Conservation (phyloP, 2,329 filamentous ascomycete genomes). For the Arthrobotrys megalospora region DNA sequence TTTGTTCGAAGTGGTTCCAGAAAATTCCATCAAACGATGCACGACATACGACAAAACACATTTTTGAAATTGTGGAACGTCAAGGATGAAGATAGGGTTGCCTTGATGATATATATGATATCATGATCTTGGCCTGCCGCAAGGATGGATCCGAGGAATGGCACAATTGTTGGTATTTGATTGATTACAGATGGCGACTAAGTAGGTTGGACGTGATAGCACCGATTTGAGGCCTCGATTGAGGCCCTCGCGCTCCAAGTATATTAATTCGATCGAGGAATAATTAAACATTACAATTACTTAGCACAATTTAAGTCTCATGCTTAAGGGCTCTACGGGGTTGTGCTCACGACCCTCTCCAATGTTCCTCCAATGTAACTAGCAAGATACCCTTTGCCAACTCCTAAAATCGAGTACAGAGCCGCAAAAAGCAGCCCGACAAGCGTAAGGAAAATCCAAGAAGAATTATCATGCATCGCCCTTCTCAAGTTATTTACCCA, state of each 20-base stretch:
- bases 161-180: neutral
- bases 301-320: neutral
- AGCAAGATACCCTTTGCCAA: constrained; percentile 41
- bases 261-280: neutral
- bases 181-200: neutral
- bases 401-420: constrained; percentile 48
- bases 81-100: constrained; percentile 2
- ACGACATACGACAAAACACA: constrained; percentile 3
- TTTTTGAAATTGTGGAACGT: constrained; percentile 11
- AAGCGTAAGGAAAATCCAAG: constrained; percentile 42
- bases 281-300: constrained; percentile 31
- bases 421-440: constrained; percentile 44
- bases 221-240: neutral
- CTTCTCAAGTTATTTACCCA: constrained; percentile 50
- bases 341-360: constrained; percentile 12
- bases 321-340: neutral
- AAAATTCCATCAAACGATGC: neutral
- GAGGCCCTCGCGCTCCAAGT: neutral
- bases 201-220: too few species aligned
- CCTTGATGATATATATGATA: constrained; percentile 8
- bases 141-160: constrained; percentile 4
- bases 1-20: neutral
- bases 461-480: constrained; percentile 50
- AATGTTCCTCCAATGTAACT: constrained; percentile 21
- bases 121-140: neutral